Base-by-base conservation (phyloP, 1,139 yeast genomes). In the Debaryomyces udenii region DNA sequence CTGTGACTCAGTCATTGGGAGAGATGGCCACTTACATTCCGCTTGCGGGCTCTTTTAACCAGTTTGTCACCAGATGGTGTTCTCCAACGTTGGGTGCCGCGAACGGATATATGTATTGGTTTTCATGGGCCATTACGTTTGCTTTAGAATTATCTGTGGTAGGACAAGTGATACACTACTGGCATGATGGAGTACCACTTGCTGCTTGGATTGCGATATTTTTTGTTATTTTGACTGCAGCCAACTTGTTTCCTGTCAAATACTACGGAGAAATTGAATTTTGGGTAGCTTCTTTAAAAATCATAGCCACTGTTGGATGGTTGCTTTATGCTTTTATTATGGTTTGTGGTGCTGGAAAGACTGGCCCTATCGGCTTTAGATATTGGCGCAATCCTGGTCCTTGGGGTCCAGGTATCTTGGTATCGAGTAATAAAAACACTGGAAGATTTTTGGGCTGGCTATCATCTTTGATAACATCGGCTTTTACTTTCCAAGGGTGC, bases 381-480 rank as follows among this genome's bases (percentile, higher is more conserved):
- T 89, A 90, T 68, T 91, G 97, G 97, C 81, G 91, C 64, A 69
- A 90, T 57, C 96, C 96, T 3, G 96, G 96, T 40, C 83, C 96
- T 2, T 88, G 78, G 82, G 90, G 88, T 48, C 75, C 83, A 6
- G 89, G 88, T 35, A 66, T 73, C 42, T 54, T 61, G 32, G 66
- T 72, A 13, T 6, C 5, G 7, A 65, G 68, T 20, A 64, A 74
- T 49, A 62, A 66, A 29, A 70, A 75, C 53, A 74, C 81, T 22
- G 86, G 72, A 40, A 70, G 81, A 51, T 83, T 83, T 55, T 68
- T 82, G 43, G 88, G 86, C 33, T 82, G 86, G 86, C 76, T 70
- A 60, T 70, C 82, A 49, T 68, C 81, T 46, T 61, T 84, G 52
- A 78, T 84, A 46, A 76, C 74, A 47, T 83, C 91, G 29, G 88